Conservation (phyloP, 2,329 filamentous ascomycete species). For the Rugonectria rugulosa region DNA sequence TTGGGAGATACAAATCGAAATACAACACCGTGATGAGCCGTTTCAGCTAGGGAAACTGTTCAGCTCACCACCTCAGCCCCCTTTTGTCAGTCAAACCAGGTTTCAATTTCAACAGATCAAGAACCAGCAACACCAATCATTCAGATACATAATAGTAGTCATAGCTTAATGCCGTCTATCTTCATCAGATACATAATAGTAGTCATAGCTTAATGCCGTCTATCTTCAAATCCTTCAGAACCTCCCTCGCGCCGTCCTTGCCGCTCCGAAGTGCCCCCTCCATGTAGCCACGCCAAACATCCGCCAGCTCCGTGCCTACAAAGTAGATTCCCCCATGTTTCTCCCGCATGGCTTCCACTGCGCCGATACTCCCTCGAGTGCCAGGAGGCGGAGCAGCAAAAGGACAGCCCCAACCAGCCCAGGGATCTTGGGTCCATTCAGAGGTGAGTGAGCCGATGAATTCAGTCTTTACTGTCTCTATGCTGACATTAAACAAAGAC, state of each 20-base stretch:
- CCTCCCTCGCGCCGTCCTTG: conserved; percentile 15
- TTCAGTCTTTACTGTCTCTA: conserved; percentile 12
- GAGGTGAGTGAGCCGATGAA: conserved; percentile 14
- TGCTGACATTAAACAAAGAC: conserved; percentile 3
- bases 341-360: background rate
- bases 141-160: conserved; percentile 67
- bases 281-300: conserved; percentile 25
- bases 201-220: conserved; percentile 66
- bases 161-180: conserved; percentile 66
- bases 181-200: conserved; percentile 67
- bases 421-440: conserved; percentile 16
- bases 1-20: no score
- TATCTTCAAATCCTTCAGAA: conserved; percentile 32
- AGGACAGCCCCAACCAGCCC: conserved; percentile 20
- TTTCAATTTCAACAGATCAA: no score
- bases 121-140: no score
- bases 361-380: background rate
- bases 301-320: conserved; percentile 22
- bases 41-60: no score
- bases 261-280: conserved; percentile 25
- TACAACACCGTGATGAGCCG: no score
- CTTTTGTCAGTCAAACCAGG: no score
- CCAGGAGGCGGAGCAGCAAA: conserved; percentile 5
- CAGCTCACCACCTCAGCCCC: no score
- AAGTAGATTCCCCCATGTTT: conserved; percentile 17